A percentile compares a stretch with the other conserved stretches of the same genome.
These are phyloP conservation scores for Annona squamosa DNA, from an alignment of 164 flowering plant species.

Conservation along the genomic window DNA sequence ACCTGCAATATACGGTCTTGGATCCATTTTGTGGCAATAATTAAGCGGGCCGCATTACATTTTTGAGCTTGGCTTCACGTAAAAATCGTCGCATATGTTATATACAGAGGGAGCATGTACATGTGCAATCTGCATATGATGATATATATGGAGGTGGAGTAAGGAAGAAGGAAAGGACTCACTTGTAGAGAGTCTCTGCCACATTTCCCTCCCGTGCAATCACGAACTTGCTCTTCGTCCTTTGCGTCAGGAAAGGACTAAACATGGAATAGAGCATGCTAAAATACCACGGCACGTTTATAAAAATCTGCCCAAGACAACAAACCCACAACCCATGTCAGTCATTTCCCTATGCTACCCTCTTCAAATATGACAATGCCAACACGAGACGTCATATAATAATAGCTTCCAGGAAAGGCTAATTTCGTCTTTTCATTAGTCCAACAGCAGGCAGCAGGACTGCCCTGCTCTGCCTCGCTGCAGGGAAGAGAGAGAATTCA, in stretches of 20 bases:
- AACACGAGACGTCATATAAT: neutral
- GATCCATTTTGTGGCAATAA: too few species aligned
- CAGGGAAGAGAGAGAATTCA: neutral
- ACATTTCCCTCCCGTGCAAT: conserved; percentile 75
- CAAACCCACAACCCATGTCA: neutral
- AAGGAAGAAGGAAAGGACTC: conserved; percentile 5
- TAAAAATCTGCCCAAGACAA: conserved; percentile 46
- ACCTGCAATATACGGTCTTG: too few species aligned
- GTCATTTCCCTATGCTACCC: neutral
- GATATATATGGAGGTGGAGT: too few species aligned
- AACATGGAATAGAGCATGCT: conserved; percentile 78
- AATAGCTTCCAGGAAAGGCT: neutral
- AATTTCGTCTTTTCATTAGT: neutral
- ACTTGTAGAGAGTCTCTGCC: conserved; percentile 94
- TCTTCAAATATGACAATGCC: neutral
- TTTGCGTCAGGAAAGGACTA: conserved; percentile 86
- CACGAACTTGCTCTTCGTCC: conserved; percentile 98
- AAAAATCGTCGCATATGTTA: too few species aligned
- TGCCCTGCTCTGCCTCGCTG: too few species aligned
- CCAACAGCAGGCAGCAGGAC: too few species aligned
- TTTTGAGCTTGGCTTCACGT: too few species aligned
- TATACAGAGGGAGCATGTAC: too few species aligned
- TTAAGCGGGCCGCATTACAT: too few species aligned
- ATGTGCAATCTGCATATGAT: too few species aligned
- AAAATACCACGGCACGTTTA: conserved; percentile 95